Evolutionary conservation across 192 early-diverging fungal genomes (phyloP).

Genomic region (Cladochytrium replicatum): DNA sequence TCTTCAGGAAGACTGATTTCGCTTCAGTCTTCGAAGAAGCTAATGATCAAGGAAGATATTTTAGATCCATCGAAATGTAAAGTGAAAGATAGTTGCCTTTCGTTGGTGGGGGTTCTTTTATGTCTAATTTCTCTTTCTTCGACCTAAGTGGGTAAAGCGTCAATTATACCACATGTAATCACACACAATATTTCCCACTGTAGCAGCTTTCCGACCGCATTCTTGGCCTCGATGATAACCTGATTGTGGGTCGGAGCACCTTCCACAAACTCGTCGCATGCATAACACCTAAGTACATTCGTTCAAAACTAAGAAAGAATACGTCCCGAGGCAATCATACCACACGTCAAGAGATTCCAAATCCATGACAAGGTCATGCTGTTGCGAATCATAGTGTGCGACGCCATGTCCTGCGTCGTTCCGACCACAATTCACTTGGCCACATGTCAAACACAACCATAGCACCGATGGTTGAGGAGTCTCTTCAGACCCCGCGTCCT

Average conservation of each 20-base stretch:
- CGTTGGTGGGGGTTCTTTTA: neutral
- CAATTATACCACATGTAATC: too few species aligned
- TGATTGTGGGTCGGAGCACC: conserved; percentile 10
- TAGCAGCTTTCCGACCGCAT: conserved; percentile 7
- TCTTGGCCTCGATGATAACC: conserved; percentile 18
- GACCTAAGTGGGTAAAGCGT: too few species aligned
- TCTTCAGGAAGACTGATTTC: too few species aligned
- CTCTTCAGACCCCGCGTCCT: too few species aligned
- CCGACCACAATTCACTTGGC: conserved; percentile 20
- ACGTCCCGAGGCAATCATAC: conserved; percentile 6
- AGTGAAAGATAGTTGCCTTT: neutral
- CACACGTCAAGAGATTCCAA: conserved; percentile 15
- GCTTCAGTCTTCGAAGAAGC: too few species aligned
- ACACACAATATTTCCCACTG: neutral
- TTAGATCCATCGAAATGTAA: too few species aligned
- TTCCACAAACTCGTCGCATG: conserved; percentile 25
- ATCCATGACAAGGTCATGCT: conserved; percentile 20
- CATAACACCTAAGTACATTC: conserved; percentile 19
- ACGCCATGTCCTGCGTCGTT: conserved; percentile 23
- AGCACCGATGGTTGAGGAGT: conserved; percentile 7
- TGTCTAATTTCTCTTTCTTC: too few species aligned
- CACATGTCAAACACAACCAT: conserved; percentile 34
- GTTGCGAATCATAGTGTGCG: conserved; percentile 8
- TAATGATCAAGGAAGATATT: too few species aligned
- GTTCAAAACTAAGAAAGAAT: neutral